These are phyloP conservation scores for Aristolochia californica DNA, from an alignment of 164 flowering plant species.

Conservation along the genomic window DNA sequence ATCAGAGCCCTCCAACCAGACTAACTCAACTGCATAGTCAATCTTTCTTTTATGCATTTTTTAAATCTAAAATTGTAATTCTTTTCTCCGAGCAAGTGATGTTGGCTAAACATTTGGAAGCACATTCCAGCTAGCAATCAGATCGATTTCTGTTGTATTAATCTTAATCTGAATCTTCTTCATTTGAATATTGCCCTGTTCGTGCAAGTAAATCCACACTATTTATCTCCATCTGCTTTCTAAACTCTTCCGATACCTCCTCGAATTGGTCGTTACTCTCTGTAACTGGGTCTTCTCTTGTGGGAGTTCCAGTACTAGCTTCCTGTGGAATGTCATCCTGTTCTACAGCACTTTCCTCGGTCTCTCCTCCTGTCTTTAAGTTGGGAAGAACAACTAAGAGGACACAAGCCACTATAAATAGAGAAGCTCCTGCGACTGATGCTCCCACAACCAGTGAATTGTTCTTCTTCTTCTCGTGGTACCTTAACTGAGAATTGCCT, in stretches of 20 bases:
- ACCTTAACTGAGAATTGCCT: background rate
- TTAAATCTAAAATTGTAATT: too few species aligned
- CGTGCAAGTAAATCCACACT: background rate
- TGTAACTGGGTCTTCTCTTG: background rate
- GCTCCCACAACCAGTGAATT: background rate
- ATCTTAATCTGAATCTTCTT: too few species aligned
- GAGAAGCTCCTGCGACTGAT: background rate
- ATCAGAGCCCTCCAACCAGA: too few species aligned
- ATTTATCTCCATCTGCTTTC: conserved; percentile 1
- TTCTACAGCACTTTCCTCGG: background rate
- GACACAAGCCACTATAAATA: background rate
- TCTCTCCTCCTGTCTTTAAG: background rate
- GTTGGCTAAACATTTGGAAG: too few species aligned
- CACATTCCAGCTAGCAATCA: too few species aligned
- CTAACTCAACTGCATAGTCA: too few species aligned
- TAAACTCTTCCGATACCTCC: background rate
- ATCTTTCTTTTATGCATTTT: too few species aligned
- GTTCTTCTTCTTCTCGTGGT: background rate
- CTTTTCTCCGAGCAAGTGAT: too few species aligned
- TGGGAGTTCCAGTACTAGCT: background rate
- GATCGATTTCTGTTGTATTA: too few species aligned
- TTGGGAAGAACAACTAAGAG: background rate
- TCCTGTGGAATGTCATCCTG: background rate
- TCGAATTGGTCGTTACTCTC: background rate
- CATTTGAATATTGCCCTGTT: background rate